Conservation (phyloP, 768 basidiomycete genomes). For the Boletus rufocinnamomeus region DNA sequence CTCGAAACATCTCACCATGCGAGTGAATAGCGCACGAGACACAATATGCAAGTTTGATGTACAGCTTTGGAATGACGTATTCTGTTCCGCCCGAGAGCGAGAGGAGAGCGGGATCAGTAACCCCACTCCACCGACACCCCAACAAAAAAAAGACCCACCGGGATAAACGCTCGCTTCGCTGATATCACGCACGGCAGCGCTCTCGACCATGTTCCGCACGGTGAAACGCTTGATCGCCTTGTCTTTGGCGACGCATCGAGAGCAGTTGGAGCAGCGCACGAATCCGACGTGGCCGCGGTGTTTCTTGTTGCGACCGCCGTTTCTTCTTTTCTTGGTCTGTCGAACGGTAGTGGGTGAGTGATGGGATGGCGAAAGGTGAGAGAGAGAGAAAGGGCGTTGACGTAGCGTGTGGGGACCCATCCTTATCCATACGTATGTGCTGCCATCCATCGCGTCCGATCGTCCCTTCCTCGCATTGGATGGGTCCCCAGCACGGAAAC, state of each 20-base stretch:
- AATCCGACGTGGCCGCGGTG: constrained; percentile 95
- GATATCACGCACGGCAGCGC: constrained; percentile 96
- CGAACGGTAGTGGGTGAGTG: not conserved
- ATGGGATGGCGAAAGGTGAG: not conserved
- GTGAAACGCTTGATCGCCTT: constrained; percentile 99
- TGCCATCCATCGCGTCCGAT: constrained; percentile 10
- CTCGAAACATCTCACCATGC: constrained; percentile 63
- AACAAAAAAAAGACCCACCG: constrained; percentile 55
- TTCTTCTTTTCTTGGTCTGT: constrained; percentile 99
- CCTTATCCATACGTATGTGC: not conserved
- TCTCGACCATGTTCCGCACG: constrained; percentile 99
- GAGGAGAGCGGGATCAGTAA: too few species aligned
- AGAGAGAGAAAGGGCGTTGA: too few species aligned
- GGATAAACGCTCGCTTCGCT: constrained; percentile 93
- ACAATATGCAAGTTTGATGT: constrained; percentile 99
- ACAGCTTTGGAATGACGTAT: constrained; percentile 94
- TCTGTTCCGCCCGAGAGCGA: constrained; percentile 47
- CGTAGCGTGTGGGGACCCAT: constrained; percentile 7
- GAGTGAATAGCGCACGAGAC: constrained; percentile 99
- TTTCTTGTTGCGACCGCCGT: constrained; percentile 98
- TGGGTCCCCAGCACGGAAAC: constrained; percentile 2
- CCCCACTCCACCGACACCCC: too few species aligned
- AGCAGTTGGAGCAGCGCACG: constrained; percentile 99
- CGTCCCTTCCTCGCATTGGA: not conserved
- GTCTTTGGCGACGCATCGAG: constrained; percentile 96